Evolutionary conservation across 192 early-diverging fungal species (phyloP), one percentile per base, ranked within the genome.

Genomic region (Mortierella hygrophila): DNA sequence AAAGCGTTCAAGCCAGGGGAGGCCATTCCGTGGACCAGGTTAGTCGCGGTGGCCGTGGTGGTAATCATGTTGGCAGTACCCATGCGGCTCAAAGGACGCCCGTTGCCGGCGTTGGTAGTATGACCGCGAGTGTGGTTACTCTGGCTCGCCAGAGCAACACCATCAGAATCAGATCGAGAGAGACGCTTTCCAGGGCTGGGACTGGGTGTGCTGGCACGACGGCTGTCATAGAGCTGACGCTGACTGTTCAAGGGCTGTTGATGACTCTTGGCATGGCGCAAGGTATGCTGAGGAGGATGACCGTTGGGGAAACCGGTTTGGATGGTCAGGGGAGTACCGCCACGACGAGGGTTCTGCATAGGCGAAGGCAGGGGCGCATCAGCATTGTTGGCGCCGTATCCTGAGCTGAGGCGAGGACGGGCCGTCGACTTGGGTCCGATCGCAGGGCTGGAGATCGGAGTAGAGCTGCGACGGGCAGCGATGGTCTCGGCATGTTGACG

Each of bases 191-290:
- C 79, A 13, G 73, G 35, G 23, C 68, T 79, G n/a, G 83, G 83
- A 23, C 84, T 86, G 10, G 84, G 84, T 4, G 84, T 81, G 65
- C 84, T 86, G 9, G 74, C 42, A 38, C 75, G 78, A 1, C 78
- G 83, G 35, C 42, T 55, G 52, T 81, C 84, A n/a, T 68, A 75
- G 29, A 37, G 77, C 70, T 76, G 83, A 44, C 78, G 83, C n/a
- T 75, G 82, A 10, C 40, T 57, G 63, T 83, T 83, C 73, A 85
- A 37, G 6, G 78, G 78, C 44, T 75, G 78, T 13, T 86, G 84
- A n/a, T 81, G 78, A 35, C 84, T 86, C 76, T 86, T 86, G 71
- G 79, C 71, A 54, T 86, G 84, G 26, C 84, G 78, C 49, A 86
- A 75, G 6, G 76, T 78, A 7, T 79, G 82, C 63, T 85, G 83